Conservation (phyloP, 352 stramenopile species). For the Albugo laibachii region DNA sequence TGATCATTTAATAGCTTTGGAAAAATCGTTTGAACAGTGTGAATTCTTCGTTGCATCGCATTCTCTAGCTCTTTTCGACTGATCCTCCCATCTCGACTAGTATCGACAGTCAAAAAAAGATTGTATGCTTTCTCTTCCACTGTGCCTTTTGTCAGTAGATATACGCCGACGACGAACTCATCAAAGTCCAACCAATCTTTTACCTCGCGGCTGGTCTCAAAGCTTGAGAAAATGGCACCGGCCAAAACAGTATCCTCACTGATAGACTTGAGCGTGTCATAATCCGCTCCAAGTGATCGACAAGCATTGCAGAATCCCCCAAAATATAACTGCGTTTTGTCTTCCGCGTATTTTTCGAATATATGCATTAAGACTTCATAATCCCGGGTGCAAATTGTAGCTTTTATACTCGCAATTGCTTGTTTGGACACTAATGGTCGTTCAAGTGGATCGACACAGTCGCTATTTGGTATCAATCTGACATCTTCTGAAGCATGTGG, state of each 20-base stretch:
- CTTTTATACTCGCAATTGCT: constrained; percentile 16
- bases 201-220: constrained; percentile 22
- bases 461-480: no score
- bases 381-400: constrained; percentile 26
- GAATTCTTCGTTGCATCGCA: constrained; percentile 49
- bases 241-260: constrained; percentile 37
- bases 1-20: constrained; percentile 53
- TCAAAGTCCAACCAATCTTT: constrained; percentile 56
- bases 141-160: constrained; percentile 62
- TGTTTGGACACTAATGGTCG: no score
- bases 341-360: constrained; percentile 28
- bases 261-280: constrained; percentile 39
- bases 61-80: constrained; percentile 48
- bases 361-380: constrained; percentile 27
- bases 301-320: constrained; percentile 40
- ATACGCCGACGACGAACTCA: constrained; percentile 64
- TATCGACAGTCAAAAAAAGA: constrained; percentile 58
- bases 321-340: constrained; percentile 35
- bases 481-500: no score
- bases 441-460: no score
- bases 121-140: constrained; percentile 61
- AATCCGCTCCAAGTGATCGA: constrained; percentile 26
- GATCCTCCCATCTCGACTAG: constrained; percentile 40
- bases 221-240: constrained; percentile 52
- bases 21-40: constrained; percentile 52